These are phyloP conservation scores for Metschnikowia aberdeeniae DNA, from an alignment of 805 yeast genomes.

Conservation along the genomic window DNA sequence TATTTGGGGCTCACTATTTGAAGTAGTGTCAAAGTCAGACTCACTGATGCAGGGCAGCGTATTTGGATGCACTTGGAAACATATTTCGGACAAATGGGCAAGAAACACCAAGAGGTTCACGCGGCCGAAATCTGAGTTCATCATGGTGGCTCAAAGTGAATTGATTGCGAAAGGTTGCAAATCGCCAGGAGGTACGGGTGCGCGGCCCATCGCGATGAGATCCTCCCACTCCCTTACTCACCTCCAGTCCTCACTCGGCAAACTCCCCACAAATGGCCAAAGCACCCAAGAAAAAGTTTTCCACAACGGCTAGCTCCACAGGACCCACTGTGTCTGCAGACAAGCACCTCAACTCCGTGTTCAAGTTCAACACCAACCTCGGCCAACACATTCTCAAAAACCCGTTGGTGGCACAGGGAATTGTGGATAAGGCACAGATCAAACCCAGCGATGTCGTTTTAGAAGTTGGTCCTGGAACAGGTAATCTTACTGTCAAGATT, in stretches of 20 bases:
- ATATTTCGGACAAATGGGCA: constrained; percentile 2
- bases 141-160: too few relatives aligned
- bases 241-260: not conserved
- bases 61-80: constrained; percentile 5
- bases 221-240: not conserved
- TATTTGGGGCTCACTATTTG: constrained; percentile 4
- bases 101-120: constrained; percentile 3
- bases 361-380: constrained; percentile 92
- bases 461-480: constrained; percentile 99
- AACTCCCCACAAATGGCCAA: constrained; percentile 45
- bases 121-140: not conserved
- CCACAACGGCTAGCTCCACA: constrained; percentile 41
- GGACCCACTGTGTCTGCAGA: constrained; percentile 64
- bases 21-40: constrained; percentile 12
- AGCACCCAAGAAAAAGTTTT: constrained; percentile 61
- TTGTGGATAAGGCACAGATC: constrained; percentile 92
- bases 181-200: constrained; percentile 6
- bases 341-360: constrained; percentile 73
- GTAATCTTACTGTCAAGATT: constrained; percentile 90
- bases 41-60: constrained; percentile 11
- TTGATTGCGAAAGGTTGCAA: constrained; percentile 7
- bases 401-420: constrained; percentile 96
- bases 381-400: constrained; percentile 97
- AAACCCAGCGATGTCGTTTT: constrained; percentile 89
- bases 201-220: constrained; percentile 9